phyloP scores from a whole-genome alignment of 108 stramenopile genomes.

The Nannochloropsis granulata region DNA sequence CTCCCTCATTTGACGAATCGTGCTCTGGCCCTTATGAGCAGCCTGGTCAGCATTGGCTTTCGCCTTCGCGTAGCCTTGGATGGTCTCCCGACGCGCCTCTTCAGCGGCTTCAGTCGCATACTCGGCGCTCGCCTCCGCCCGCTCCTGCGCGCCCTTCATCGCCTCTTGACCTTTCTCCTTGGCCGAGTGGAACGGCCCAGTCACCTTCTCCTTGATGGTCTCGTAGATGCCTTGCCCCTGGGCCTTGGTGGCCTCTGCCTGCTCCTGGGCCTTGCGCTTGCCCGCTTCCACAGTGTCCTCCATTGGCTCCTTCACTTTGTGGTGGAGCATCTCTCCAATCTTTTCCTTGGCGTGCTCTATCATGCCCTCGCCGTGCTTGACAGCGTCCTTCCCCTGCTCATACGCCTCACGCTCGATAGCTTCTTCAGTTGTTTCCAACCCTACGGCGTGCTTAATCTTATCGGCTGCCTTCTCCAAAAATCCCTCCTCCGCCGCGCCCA shows the following conservation, averaged over 20 bases:
- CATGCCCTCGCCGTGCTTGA: background rate
- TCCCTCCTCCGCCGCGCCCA: background rate
- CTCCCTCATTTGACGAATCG: background rate
- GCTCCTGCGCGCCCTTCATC: background rate
- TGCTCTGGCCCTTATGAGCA: background rate
- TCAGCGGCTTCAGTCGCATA: background rate
- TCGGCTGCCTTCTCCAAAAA: background rate
- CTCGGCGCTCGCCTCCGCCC: background rate
- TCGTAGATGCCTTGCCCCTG: background rate
- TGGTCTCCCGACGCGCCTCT: background rate
- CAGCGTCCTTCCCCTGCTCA: background rate
- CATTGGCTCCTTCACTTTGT: background rate
- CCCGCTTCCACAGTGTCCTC: background rate
- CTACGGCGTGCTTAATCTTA: background rate
- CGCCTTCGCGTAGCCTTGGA: background rate
- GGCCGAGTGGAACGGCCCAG: background rate
- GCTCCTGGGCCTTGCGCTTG: background rate
- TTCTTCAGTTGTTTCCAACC: background rate
- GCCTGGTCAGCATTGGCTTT: background rate
- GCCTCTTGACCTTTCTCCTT: background rate
- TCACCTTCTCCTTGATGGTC: background rate
- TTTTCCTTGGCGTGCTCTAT: background rate
- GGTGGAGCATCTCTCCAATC: background rate
- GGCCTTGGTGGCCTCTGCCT: background rate
- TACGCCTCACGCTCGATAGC: background rate